Base-by-base conservation (phyloP, 805 yeast species). In the Zygosaccharomyces kombuchaensis region DNA sequence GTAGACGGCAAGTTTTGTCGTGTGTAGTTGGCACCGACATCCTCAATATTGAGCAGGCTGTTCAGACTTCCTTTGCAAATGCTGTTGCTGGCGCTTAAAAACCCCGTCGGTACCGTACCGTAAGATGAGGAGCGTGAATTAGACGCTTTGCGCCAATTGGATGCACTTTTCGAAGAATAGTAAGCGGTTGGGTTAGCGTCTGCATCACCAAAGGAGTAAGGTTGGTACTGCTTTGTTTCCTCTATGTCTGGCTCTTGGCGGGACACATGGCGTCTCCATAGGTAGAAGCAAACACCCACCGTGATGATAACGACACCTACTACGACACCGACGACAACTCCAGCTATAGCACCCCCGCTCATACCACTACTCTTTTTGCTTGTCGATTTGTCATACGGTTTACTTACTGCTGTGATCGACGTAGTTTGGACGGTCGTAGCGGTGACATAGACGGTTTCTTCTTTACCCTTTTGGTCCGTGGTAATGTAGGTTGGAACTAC, bases 261-360 rank as follows among this genome's bases (percentile, higher is more conserved):
- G 23, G 58, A 51, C 40, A 58, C 57, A 45, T 73, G 68, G 25
- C 73, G 71, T 45, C 73, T 67, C 57, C 72, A 65, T 50, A 72
- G 55, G 26, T 77, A 53, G 55, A 78, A 66, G 37, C 75, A 58
- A 5, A 71, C 59, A 8, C 75, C 52, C 6, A 67, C 66, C 0
- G 69, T 74, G 2, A 75, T 30, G 9, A 65, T 56, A 17, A 66
- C 61, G 6, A 56, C 43, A 47, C 81, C 83, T 16, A 60, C 68
- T 9, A 78, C 65, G 6, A 69, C 71, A 22, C 83, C 84, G 32
- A 77, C 67, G n/a, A 77, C 83, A 22, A 79, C 74, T 37, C 84
- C 84, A 8, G 81, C 83, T 44, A 78, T 77, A 16, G 81, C 81
- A 13, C 84, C 84, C 27, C 57, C 65, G 37, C 62, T 54, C 34